These are phyloP conservation scores for Penicillium verrucosum DNA, from an alignment of 2,329 filamentous ascomycete species.

Conservation along the genomic window DNA sequence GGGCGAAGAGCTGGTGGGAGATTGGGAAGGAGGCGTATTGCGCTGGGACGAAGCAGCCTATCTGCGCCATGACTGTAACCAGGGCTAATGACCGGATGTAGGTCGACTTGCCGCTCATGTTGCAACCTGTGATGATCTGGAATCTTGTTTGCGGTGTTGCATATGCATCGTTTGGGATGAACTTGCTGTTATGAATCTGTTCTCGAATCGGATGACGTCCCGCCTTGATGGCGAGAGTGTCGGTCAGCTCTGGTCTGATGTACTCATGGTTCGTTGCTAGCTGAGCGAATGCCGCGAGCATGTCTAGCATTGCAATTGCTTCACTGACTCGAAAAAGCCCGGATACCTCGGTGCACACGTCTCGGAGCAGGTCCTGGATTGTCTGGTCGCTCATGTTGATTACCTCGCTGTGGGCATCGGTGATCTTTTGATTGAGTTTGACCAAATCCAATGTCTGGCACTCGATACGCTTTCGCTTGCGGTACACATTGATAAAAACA, in stretches of 20 bases:
- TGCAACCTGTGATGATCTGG: conserved; percentile 91
- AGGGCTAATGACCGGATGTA: conserved; percentile 86
- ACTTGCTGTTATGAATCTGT: conserved; percentile 65
- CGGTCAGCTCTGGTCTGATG: conserved; percentile 64
- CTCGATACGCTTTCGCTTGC: conserved; percentile 72
- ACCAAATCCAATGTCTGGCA: conserved; percentile 83
- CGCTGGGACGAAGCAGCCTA: conserved; percentile 87
- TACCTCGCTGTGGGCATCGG: conserved; percentile 78
- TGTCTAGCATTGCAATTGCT: conserved; percentile 80
- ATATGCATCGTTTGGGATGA: conserved; percentile 87
- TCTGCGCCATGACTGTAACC: conserved; percentile 87
- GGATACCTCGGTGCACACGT: conserved; percentile 69
- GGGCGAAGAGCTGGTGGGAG: conserved; percentile 77
- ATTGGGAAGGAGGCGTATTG: conserved; percentile 78
- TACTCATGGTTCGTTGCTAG: conserved; percentile 66
- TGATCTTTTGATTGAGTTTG: conserved; percentile 74
- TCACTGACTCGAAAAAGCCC: conserved; percentile 81
- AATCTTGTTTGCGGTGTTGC: conserved; percentile 76
- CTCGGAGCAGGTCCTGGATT: conserved; percentile 66
- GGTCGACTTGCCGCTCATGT: conserved; percentile 97
- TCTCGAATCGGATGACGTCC: conserved; percentile 78
- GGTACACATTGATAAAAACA: conserved; percentile 72
- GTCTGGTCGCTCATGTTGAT: conserved; percentile 76
- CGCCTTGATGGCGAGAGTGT: conserved; percentile 67
- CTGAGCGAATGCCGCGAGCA: conserved; percentile 75